A percentile compares a stretch with the other conserved stretches of the same genome.
Conservation (phyloP, 345 rosid genomes). For the Sonneratia alba region DNA sequence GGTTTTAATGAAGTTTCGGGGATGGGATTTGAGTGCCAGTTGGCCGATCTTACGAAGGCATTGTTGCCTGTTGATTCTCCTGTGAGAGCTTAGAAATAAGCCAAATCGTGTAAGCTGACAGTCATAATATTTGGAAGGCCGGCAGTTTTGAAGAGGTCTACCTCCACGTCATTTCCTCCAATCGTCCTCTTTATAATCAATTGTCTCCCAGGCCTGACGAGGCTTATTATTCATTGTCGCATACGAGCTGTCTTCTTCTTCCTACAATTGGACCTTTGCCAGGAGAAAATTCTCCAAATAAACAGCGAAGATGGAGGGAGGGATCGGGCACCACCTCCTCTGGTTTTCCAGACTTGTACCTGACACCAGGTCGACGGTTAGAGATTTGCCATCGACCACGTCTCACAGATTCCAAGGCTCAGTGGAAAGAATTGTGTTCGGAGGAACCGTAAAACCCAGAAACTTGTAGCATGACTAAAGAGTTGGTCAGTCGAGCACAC, state of each 20-base stretch:
- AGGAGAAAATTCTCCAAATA: neutral
- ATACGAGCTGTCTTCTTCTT: neutral
- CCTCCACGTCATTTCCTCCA: neutral
- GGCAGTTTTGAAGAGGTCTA: conserved; percentile 3
- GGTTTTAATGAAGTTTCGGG: conserved; percentile 4
- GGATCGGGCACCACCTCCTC: too few relatives aligned
- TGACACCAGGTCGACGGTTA: too few relatives aligned
- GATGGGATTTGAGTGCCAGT: conserved; percentile 12
- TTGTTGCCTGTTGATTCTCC: conserved; percentile 4
- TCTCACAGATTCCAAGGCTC: too few relatives aligned
- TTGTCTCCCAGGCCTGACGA: too few relatives aligned
- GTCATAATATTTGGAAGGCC: neutral
- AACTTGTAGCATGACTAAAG: neutral
- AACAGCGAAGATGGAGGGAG: too few relatives aligned
- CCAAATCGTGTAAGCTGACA: conserved; percentile 1
- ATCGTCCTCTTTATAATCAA: neutral
- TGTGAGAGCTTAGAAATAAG: conserved; percentile 12
- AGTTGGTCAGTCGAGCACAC: too few relatives aligned
- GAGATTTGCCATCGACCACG: too few relatives aligned
- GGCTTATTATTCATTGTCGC: neutral
- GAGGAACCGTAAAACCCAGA: too few relatives aligned
- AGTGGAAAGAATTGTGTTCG: too few relatives aligned
- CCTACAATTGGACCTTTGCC: neutral
- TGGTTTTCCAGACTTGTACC: too few relatives aligned
- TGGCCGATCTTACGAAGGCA: conserved; percentile 27